Conservation (phyloP, 148 eudicot species). For the Mesembryanthemum crystallinum region DNA sequence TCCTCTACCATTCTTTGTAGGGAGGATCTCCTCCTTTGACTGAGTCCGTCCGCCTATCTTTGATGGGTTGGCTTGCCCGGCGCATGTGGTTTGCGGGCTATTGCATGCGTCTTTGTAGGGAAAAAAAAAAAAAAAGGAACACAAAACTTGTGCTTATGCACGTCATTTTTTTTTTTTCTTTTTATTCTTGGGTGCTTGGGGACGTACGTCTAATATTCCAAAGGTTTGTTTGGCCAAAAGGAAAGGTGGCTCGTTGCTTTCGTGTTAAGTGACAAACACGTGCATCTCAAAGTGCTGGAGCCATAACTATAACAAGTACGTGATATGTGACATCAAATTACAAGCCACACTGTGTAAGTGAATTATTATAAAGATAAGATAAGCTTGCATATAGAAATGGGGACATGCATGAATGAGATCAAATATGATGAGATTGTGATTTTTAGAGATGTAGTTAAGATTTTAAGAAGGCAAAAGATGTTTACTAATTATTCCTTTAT, state of each 20-base stretch:
- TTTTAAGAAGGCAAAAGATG: too few relatives aligned
- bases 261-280: conserved; percentile 14
- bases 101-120: too few relatives aligned
- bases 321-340: background rate
- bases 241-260: conserved; percentile 14
- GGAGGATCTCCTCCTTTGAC: too few relatives aligned
- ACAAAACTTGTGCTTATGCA: background rate
- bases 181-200: background rate
- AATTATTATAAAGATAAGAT: background rate
- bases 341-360: background rate
- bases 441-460: too few relatives aligned
- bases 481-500: too few relatives aligned
- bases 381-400: background rate
- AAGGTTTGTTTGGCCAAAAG: conserved; percentile 1
- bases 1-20: too few relatives aligned
- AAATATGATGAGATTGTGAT: too few relatives aligned
- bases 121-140: background rate
- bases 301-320: too few relatives aligned
- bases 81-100: too few relatives aligned
- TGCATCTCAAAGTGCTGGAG: conserved; percentile 7
- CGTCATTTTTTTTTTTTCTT: conserved; percentile 3
- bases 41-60: too few relatives aligned
- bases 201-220: background rate
- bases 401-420: too few relatives aligned
- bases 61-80: too few relatives aligned